phyloP scores from a whole-genome alignment of 2,329 filamentous ascomycete species.

The Venturia effusa region DNA sequence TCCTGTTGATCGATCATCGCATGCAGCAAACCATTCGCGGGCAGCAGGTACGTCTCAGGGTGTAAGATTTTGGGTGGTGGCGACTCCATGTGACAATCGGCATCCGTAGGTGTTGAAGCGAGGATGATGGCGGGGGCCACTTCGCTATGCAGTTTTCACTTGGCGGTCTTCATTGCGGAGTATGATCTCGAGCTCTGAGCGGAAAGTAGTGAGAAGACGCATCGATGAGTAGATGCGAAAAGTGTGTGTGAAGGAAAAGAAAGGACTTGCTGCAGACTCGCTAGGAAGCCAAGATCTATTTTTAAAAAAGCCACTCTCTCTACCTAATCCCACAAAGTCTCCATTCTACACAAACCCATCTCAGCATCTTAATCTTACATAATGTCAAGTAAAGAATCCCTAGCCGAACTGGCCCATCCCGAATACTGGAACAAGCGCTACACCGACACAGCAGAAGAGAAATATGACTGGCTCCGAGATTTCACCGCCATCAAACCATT shows the following conservation, averaged over 20 bases:
- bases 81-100: too few species aligned
- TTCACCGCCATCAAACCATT: slow-evolving; percentile 38
- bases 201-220: too few species aligned
- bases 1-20: background rate
- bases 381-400: slow-evolving; percentile 5
- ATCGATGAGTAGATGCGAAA: background rate
- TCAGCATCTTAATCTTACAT: background rate
- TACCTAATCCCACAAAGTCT: background rate
- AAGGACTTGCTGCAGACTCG: too few species aligned
- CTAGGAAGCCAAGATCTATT: background rate
- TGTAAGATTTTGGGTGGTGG: too few species aligned
- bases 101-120: background rate
- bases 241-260: too few species aligned
- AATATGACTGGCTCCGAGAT: slow-evolving; percentile 41
- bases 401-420: slow-evolving; percentile 25
- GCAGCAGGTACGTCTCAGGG: background rate
- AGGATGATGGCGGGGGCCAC: background rate
- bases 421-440: slow-evolving; percentile 41
- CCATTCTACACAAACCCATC: background rate
- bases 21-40: background rate
- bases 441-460: slow-evolving; percentile 18
- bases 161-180: too few species aligned
- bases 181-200: too few species aligned
- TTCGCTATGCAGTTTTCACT: background rate
- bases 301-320: background rate